Base-by-base conservation (phyloP, 78 protist genomes). In the Dictyostelium purpureum region DNA sequence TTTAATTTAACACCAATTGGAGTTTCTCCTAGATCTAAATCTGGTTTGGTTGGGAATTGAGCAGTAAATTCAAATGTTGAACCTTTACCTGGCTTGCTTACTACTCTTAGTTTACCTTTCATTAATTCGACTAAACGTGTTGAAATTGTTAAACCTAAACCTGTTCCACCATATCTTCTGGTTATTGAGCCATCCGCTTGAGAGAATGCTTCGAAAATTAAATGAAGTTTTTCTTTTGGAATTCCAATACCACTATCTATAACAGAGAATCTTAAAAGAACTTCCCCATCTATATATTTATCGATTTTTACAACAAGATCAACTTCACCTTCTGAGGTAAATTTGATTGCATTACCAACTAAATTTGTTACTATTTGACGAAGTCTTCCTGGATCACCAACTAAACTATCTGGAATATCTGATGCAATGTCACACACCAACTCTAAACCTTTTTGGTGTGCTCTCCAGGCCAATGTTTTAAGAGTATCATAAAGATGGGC, bases 101-200 rank as follows among this genome's bases (percentile, higher is more conserved):
- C 95, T 9, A 85, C 95, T 12, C 24, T 54, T 2, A 96, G 67
- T 28, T 70, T 63, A 45, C 97, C 97, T 63, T 76, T 94, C 94
- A 96, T 83, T 16, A 83, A 42, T 19, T 89, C 95, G 76, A 96
- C 95, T 47, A 96, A 51, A 28, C 91, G 75, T 6, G 87, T 90
- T 31, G 88, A 78, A 45, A 96, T 96, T 10, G 97, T 81, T 19
- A 96, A 61, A 77, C 97, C 97, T 24, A 96, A 71, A 16, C 97
- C 97, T 6, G 97, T 92, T 11, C 97, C 97, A 6, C 95, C 96
- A 67, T 89, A 93, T 70, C 79, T 51, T 38, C 96, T 26, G 19
- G 97, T 96, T 43, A 87, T 89, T 43, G 94, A 85, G 18, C 88
- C 95, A 67, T 96, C 97, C 0, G 95, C 96, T 56, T 96, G 97